phyloP scores from a whole-genome alignment of 1,139 yeast species.

The Suhomyces anneliseae region DNA sequence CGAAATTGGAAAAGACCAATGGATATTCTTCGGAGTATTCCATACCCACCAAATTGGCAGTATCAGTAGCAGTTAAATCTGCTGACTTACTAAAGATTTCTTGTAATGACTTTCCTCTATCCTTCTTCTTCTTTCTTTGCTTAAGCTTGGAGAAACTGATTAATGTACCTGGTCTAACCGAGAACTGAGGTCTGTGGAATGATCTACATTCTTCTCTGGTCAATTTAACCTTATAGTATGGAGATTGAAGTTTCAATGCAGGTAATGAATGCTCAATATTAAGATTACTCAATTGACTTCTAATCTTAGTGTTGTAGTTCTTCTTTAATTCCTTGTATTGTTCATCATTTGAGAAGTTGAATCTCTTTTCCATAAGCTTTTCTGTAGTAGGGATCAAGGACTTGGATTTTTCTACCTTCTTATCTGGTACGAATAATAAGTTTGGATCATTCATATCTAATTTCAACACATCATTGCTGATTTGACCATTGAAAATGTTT shows the following conservation, averaged over 20 bases:
- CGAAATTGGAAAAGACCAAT: slow-evolving; percentile 77
- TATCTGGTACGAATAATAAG: slow-evolving; percentile 60
- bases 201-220: slow-evolving; percentile 69
- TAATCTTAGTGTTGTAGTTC: slow-evolving; percentile 86
- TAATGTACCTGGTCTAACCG: slow-evolving; percentile 73
- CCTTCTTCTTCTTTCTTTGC: slow-evolving; percentile 84
- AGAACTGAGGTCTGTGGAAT: slow-evolving; percentile 78
- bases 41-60: slow-evolving; percentile 71
- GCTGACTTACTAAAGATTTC: slow-evolving; percentile 70
- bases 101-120: slow-evolving; percentile 75
- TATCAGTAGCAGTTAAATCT: slow-evolving; percentile 83
- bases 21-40: slow-evolving; percentile 95
- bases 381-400: slow-evolving; percentile 49
- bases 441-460: slow-evolving; percentile 89
- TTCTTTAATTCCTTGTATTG: slow-evolving; percentile 81
- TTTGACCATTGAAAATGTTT: slow-evolving; percentile 72
- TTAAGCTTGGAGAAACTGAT: slow-evolving; percentile 76
- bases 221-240: slow-evolving; percentile 82
- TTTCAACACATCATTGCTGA: slow-evolving; percentile 46
- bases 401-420: slow-evolving; percentile 23
- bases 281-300: slow-evolving; percentile 90
- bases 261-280: slow-evolving; percentile 91
- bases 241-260: slow-evolving; percentile 83
- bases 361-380: slow-evolving; percentile 51
- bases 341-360: slow-evolving; percentile 84